Evolutionary conservation across 345 rosid genomes (phyloP), one percentile per base, ranked within the genome.

Genomic region (Lepidium aucheri): DNA sequence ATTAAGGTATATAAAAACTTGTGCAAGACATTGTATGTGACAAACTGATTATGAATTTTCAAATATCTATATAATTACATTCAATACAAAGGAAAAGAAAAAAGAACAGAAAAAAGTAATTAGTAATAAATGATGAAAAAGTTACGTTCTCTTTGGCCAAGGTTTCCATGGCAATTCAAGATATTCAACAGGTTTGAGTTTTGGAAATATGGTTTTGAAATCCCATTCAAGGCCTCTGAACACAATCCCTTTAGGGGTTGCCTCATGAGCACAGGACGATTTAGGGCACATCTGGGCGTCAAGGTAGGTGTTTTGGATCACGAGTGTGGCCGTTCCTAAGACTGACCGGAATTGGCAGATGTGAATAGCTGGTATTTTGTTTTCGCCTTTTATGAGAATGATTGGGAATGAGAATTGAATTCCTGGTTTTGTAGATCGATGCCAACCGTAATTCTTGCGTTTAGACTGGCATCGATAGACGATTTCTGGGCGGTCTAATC

Each of bases 401-500:
- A 67, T 74, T 22, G 59, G 64, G 45, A 74, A 67, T 30, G 77
- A 36, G 40, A 38, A 54, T 1, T 67, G 73, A 0, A 5, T 6
- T 39, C 77, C 77, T 45, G 73, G 69, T 22, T 60, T 46, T 9
- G 7, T 9, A 15, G 77, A 61, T 60, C 77, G 59, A 39, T 61
- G 73, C 77, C 73, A 74, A 8, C 77, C 73, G 12, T 74, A 74
- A 17, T 74, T 58, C 62, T 67, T 74, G 13, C 53, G 77, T 53
- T 74, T 74, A 3, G 77, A 74, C 7, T 60, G 59, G 58, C 73
- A 74, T 53, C 73, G 45, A 13, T 74, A 74, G 11, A 67, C 69
- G 4, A 74, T 38, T 40, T 67, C 68, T 1, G 64, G 53, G 9
- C 64, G 77, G 8, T 5, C 11, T 22, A 74, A 7, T 7, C 73